Evolutionary conservation across 2,329 filamentous ascomycete species (phyloP), one percentile per base, ranked within the genome.

Genomic region (Pseudogymnoascus sp.): DNA sequence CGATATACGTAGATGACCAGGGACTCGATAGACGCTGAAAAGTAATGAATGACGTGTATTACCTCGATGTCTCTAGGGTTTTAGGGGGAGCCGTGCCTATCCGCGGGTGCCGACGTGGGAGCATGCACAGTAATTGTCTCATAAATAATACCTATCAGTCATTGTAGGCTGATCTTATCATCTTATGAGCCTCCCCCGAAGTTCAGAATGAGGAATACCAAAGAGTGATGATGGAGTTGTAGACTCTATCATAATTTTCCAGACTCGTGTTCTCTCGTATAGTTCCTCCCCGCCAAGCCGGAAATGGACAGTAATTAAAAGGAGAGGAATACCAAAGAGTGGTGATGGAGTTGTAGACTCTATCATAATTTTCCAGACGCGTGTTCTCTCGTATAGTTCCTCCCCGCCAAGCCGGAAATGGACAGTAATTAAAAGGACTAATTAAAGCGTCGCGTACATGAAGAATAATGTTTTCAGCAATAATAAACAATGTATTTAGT

Each of bases 221-320:
- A 11, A 16, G 4, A 19, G 12, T 33, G 4, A n/a, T 12, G 6
- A 12, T 52, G 26, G 2, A 12, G 12, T 52, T 31, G 14, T 31
- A 16, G 26, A 52, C 14, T 5, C 45, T 19, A 23, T 16, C 23
- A 6, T 3, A 26, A 12, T 31, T 31, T 10, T 31, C 26, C 45
- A 16, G 7, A 31, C n/a, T 10, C 29, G 11, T 3, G 16, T 55
- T 33, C 49, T 55, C 49, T n/a, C n/a, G 49, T 55, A 55, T 55
- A 33, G 49, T 8, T 33, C 19, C 26, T 19, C n/a, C 4, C n/a
- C 16, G 49, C 49, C 49, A 55, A 55, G 49, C 49, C 49, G 26
- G 49, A 55, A 55, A 55, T 55, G 11, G 26, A 26, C 49, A 55
- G 49, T 55, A 55, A 55, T 55, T 55, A 55, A 55, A 33, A 12